These are phyloP conservation scores for Prosopis cineraria DNA, from an alignment of 306 rosid species.

Conservation along the genomic window DNA sequence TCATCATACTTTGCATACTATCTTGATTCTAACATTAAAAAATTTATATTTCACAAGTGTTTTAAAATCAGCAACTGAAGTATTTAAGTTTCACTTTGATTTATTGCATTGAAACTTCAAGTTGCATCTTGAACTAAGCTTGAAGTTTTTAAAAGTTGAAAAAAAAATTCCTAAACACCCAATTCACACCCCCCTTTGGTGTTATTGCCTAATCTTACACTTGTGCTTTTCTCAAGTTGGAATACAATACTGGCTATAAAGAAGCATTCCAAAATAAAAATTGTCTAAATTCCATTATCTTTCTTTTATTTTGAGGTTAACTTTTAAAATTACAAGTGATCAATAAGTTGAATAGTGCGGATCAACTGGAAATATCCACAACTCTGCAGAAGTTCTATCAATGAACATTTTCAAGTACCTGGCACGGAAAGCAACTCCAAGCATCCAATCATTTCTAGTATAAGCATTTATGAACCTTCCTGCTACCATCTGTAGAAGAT, in stretches of 20 bases:
- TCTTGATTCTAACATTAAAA: no score
- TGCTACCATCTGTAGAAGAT: slow-evolving; percentile 58
- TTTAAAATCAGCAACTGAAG: no score
- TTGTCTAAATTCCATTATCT: background rate
- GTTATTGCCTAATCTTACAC: no score
- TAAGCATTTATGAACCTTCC: slow-evolving; percentile 78
- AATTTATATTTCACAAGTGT: no score
- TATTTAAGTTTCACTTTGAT: no score
- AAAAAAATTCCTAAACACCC: no score
- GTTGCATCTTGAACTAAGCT: no score
- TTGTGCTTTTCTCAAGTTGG: background rate
- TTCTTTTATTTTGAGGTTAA: background rate
- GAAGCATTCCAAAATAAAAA: background rate
- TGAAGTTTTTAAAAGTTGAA: no score
- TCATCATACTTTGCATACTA: no score
- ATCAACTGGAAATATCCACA: background rate
- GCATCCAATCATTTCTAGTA: slow-evolving; percentile 64
- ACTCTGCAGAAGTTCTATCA: slow-evolving; percentile 8
- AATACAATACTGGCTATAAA: background rate
- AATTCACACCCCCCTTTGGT: no score
- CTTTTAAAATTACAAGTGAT: background rate
- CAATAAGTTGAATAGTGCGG: background rate
- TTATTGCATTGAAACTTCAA: no score
- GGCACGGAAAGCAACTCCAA: slow-evolving; percentile 69
- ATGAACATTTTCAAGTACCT: slow-evolving; percentile 43